A percentile compares a stretch with the other conserved stretches of the same genome.
Evolutionary conservation across 805 yeast species (phyloP).

Genomic region (Wilhelminamyces savonicus): DNA sequence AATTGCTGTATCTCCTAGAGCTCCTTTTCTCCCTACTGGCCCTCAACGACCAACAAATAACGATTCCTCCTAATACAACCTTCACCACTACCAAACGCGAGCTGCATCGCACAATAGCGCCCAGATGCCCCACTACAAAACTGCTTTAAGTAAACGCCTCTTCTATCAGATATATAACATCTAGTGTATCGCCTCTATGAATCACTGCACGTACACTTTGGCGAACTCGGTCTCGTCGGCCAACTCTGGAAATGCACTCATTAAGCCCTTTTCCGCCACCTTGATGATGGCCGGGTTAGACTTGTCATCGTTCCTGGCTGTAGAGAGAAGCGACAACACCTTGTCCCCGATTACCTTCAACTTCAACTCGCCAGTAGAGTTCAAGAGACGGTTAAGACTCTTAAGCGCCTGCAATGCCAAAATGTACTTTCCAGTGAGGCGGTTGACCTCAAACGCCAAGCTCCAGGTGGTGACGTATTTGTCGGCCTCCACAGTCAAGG

Average conservation of each 20-base stretch:
- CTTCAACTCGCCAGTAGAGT: conserved; percentile 13
- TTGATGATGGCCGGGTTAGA: conserved; percentile 42
- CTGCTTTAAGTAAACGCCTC: too few relatives aligned
- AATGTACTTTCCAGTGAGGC: conserved; percentile 38
- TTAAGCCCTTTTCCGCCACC: conserved; percentile 33
- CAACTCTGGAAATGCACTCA: conserved; percentile 28
- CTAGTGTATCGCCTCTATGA: too few relatives aligned
- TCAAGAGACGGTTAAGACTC: conserved; percentile 34
- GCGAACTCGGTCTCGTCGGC: too few relatives aligned
- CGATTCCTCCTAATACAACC: too few relatives aligned
- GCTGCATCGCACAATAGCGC: too few relatives aligned
- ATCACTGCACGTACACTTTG: too few relatives aligned
- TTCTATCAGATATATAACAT: too few relatives aligned
- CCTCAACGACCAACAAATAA: too few relatives aligned
- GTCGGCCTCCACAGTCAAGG: conserved; percentile 38
- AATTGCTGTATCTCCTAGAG: too few relatives aligned
- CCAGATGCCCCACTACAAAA: too few relatives aligned
- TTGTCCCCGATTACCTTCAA: conserved; percentile 18
- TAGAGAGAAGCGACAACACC: conserved; percentile 25
- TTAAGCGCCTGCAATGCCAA: conserved; percentile 40
- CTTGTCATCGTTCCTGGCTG: conserved; percentile 25
- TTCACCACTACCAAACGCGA: too few relatives aligned
- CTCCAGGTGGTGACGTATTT: conserved; percentile 35
- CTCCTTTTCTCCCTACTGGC: too few relatives aligned
- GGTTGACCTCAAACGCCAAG: conserved; percentile 33